phyloP scores from a whole-genome alignment of 352 stramenopile genomes.

The Plasmopara halstedii region DNA sequence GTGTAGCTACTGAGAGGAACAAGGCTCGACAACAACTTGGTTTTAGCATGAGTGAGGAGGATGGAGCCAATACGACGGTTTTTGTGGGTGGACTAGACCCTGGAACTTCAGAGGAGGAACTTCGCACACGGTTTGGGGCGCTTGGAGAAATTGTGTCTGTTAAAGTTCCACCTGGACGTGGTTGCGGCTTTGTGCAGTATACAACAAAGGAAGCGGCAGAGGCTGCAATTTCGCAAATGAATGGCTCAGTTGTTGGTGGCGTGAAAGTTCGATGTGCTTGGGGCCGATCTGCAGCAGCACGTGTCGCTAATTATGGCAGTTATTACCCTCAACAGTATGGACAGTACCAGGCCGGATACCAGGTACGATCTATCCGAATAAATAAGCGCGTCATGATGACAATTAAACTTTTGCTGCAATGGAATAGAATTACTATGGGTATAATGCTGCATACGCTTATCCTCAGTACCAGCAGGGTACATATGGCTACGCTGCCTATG shows the following conservation, averaged over 20 bases:
- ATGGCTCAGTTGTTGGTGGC: conserved; percentile 68
- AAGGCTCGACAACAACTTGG: conserved; percentile 24
- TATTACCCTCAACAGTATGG: conserved; percentile 58
- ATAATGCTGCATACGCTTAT: conserved; percentile 44
- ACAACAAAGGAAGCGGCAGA: conserved; percentile 74
- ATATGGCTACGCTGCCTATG: conserved; percentile 52
- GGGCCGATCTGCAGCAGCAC: conserved; percentile 69
- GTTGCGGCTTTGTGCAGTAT: conserved; percentile 90
- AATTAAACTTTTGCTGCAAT: background rate
- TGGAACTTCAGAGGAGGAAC: conserved; percentile 73
- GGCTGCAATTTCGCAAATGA: conserved; percentile 85
- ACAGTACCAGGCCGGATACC: conserved; percentile 35
- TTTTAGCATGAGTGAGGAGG: conserved; percentile 33
- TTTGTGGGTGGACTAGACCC: conserved; percentile 88
- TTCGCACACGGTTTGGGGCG: conserved; percentile 68
- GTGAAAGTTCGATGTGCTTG: conserved; percentile 86
- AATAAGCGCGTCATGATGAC: background rate
- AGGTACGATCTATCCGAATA: conserved; percentile 13
- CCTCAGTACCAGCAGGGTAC: conserved; percentile 23
- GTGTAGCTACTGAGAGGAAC: conserved; percentile 82
- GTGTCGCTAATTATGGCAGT: conserved; percentile 21
- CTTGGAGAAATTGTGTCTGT: conserved; percentile 65
- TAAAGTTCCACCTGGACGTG: conserved; percentile 55
- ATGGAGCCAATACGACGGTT: conserved; percentile 84
- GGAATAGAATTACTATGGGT: conserved; percentile 50